Evolutionary conservation across 176 grass and related monocot genomes (phyloP), one percentile per base, ranked within the genome.

Genomic region (Oryza meridionalis): DNA sequence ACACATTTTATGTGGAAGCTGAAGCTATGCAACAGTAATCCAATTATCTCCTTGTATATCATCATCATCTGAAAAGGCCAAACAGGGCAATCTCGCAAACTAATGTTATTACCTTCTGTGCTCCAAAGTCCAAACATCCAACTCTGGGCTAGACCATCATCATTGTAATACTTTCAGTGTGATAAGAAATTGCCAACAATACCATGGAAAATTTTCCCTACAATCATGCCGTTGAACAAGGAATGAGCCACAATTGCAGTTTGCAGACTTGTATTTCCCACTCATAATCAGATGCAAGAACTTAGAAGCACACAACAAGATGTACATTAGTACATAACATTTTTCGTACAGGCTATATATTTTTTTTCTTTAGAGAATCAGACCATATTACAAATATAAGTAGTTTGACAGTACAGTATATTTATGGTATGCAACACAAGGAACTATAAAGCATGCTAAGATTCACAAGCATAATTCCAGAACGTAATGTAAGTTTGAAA

Each of bases 21-120:
- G 15, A 73, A 74, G 26, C 17, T 27, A 75, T 62, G 76, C 45
- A 79, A 65, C 62, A 21, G 32, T 29, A 83, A 83, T 88, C 81
- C 40, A 9, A 42, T 43, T 92, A 98, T 93, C 91, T 98, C 93
- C 82, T 86, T 98, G 75, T 93, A 98, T 80, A 98, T 91, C 93
- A 75, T 98, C 96, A 81, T 98, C 91, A 81, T 95, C 96, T 93
- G 93, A 98, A 94, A 98, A 98, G 13, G 96, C 93, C 2, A 89
- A 35, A 35, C 4, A 35, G 33, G 33, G 33, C 33, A 35, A 35
- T 35, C 33, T 35, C 33, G 91, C 77, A 98, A 86, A 90, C 95
- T 98, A 69, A 98, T 45, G 96, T 95, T 85, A 98, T 98, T 98
- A 35, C 95, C 96, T 64, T 91, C 93, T 92, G 43, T 44, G 8